Base-by-base conservation (phyloP, 2,329 filamentous ascomycete species). In the Phialophora chinensis region DNA sequence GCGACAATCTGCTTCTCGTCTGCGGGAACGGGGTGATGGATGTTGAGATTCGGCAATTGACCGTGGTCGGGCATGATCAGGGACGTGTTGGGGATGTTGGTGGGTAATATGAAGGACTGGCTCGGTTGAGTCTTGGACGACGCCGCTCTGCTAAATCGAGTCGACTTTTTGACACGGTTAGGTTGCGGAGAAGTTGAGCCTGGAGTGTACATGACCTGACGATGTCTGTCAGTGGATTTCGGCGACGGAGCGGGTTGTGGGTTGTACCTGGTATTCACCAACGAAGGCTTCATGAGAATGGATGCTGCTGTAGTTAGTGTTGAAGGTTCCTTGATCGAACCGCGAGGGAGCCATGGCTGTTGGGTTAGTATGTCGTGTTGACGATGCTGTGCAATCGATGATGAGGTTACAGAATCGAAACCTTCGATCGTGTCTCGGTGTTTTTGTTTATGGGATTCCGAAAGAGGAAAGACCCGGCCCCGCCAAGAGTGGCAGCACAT, bases 1-100 rank as follows among this genome's bases (percentile, higher is more conserved):
- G 70, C 71, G 20, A 73, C 67, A n/a, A 73, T 73, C 60, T 73
- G 70, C 64, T 73, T 73, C 66, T 73, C 71, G 35, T 73, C 71
- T 47, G 70, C 70, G 11, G 71, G 71, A 25, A 73, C 56, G 23
- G 62, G 63, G 67, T 73, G 72, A 56, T 71, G 70, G 11, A 72
- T 62, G 31, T 71, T 70, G 29, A 73, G 62, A 54, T 70, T 67
- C 8, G 70, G 71, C 25, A 73, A 60, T 17, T 65, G 63, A 47
- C 71, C 71, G 14, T 71, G 67, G 56, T 72, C 70, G 12, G 70
- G 67, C 47, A 73, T 50, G 35, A 73, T 72, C 47, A 71, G 64
- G 27, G 71, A 73, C n/a, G 70, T 71, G 57, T 73, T 72, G 44
- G 70, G 71, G 10, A 73, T 68, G 50, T 72, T 69, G n/a, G 60